Evolutionary conservation across 371 early-diverging fungal genomes (phyloP).

Genomic region (Dichotomocladium elegans): DNA sequence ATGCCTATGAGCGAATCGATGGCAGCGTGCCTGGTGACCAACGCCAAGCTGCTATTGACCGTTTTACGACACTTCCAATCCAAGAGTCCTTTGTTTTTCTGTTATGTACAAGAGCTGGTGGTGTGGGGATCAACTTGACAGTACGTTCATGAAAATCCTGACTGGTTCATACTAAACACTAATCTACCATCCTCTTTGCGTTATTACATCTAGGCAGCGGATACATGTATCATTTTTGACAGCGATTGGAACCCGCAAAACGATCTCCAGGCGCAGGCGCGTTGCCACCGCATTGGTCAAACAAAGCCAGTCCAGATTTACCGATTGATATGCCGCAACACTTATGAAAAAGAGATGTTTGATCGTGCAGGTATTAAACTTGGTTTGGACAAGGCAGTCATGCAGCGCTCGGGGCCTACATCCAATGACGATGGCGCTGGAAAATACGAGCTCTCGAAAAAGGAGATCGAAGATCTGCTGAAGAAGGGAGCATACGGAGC

Average conservation of each 20-base stretch:
- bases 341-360: constrained; percentile 96
- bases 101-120: constrained; percentile 88
- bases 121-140: constrained; percentile 93
- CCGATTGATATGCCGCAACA: constrained; percentile 86
- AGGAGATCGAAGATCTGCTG: constrained; percentile 85
- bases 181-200: no score
- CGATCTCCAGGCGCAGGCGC: constrained; percentile 93
- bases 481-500: constrained; percentile 94
- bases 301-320: constrained; percentile 87
- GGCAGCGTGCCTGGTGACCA: constrained; percentile 84
- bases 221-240: constrained; percentile 95
- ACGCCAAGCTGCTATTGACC: constrained; percentile 95
- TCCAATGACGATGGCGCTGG: constrained; percentile 28
- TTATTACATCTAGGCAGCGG: constrained; percentile 63
- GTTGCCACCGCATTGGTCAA: constrained; percentile 96
- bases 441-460: constrained; percentile 59
- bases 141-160: no score
- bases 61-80: constrained; percentile 75
- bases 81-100: constrained; percentile 82
- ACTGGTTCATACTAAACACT: no score
- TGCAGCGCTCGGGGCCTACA: constrained; percentile 56
- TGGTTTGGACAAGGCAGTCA: constrained; percentile 87
- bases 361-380: constrained; percentile 93
- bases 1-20: constrained; percentile 88
- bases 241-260: constrained; percentile 98